These are phyloP conservation scores for Fusarium sp. DNA, from an alignment of 2,329 filamentous ascomycete species.

Conservation along the genomic window DNA sequence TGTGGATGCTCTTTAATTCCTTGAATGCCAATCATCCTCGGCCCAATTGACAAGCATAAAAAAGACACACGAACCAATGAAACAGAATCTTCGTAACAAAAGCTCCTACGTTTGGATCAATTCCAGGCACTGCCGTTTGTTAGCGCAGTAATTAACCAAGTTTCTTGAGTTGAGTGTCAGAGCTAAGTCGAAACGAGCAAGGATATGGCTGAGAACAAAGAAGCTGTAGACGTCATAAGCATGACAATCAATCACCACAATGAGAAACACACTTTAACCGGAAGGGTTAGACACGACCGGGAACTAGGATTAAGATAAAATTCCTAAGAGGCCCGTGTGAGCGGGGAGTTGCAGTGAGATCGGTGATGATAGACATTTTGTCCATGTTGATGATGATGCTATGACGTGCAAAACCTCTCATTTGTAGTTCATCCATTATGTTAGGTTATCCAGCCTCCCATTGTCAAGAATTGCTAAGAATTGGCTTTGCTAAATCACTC, in stretches of 20 bases:
- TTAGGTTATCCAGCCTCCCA: conserved; percentile 1
- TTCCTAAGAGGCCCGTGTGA: background rate
- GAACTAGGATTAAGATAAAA: conserved; percentile 9
- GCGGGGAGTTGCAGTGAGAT: conserved; percentile 21
- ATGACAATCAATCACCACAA: conserved; percentile 4
- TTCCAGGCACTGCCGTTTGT: conserved; percentile 31
- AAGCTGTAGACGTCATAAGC: conserved; percentile 10
- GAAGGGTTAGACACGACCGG: background rate
- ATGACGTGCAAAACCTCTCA: conserved; percentile 34
- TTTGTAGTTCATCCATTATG: background rate
- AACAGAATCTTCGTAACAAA: background rate
- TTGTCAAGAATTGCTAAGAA: conserved; percentile 1
- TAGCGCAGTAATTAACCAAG: conserved; percentile 4
- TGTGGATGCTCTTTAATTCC: conserved; percentile 7
- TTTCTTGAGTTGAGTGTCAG: conserved; percentile 28
- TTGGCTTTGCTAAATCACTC: conserved; percentile 7
- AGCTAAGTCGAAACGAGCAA: conserved; percentile 21
- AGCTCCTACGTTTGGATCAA: conserved; percentile 13
- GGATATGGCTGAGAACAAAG: conserved; percentile 3
- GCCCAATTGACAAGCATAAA: background rate
- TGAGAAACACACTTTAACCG: background rate
- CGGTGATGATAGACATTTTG: conserved; percentile 22
- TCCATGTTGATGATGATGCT: conserved; percentile 33
- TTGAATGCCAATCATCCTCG: conserved; percentile 16
- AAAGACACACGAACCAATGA: background rate